Percentiles rank a stretch among this genome's conserved stretches.
Evolutionary conservation across 164 flowering plant species (phyloP).

Genomic region (Magnolia changhungtana): DNA sequence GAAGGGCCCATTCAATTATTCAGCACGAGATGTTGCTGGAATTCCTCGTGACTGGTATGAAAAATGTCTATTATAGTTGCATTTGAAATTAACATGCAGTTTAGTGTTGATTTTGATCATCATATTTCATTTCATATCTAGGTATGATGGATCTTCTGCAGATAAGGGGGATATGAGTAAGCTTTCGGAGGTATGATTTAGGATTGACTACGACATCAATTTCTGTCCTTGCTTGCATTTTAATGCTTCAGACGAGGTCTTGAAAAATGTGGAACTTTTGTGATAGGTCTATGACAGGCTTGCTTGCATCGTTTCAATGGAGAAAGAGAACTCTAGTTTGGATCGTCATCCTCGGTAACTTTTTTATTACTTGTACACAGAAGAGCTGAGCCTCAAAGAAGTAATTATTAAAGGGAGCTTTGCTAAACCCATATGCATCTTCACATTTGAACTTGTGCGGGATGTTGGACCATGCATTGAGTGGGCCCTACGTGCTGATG

Average conservation of each 20-base stretch:
- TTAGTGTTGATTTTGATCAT: background rate
- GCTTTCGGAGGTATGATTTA: conserved; percentile 56
- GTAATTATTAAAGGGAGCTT: no score
- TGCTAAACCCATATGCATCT: background rate
- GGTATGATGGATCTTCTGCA: conserved; percentile 59
- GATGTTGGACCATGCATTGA: background rate
- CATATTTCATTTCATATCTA: conserved; percentile 20
- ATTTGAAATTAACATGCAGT: background rate
- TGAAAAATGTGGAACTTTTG: background rate
- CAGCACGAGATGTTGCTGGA: conserved; percentile 92
- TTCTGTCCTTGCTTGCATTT: background rate
- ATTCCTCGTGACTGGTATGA: conserved; percentile 86
- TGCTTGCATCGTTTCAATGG: conserved; percentile 71
- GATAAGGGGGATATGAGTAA: conserved; percentile 26
- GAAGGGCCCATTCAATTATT: conserved; percentile 91
- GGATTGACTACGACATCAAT: background rate
- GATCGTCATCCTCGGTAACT: conserved; percentile 6
- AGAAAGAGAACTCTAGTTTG: conserved; percentile 62
- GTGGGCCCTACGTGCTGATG: no score
- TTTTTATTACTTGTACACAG: background rate
- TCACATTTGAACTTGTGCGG: background rate
- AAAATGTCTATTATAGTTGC: background rate
- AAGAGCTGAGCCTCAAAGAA: background rate
- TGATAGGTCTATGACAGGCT: conserved; percentile 77
- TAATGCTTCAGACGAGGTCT: background rate